Base-by-base conservation (phyloP, 2,329 filamentous ascomycete species). In the Fusarium dlaminii region DNA sequence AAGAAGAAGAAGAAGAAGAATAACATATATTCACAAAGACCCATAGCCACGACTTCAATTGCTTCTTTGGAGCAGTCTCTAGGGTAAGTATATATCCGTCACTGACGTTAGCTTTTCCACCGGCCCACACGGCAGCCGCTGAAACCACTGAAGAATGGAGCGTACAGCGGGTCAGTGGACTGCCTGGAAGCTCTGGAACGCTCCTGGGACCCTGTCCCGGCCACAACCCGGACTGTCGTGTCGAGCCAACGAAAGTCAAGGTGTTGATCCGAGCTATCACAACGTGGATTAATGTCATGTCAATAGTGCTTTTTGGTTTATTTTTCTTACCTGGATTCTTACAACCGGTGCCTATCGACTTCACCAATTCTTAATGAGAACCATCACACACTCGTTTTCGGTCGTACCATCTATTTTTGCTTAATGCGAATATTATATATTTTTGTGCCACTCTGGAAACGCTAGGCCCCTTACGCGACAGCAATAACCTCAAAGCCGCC, bases 201-300 rank as follows among this genome's bases (percentile, higher is more conserved):
- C 61, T 27, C 45, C n/a, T 30, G 43, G 61, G 32, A 58, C 56
- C 66, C 36, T 68, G 64, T 37, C 36, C 63, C 32, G 24, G 66
- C 49, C 43, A 43, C 32, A 54, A 55, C 56, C 46, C 51, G 43
- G 37, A 32, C 60, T 67, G 56, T 57, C 40, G 52, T 49, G 58
- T 54, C 63, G 39, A 72, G 70, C 70, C 70, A 73, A 69, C 69
- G 55, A 56, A 57, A 73, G 51, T 43, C 57, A 60, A 73, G 60
- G 48, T 74, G 58, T 40, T 74, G 58, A 71, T 62, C 59, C 60
- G 45, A 73, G 72, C 59, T 74, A 76, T 77, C 69, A 72, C 73
- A 75, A 78, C 75, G 61, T 71, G 73, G 73, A 69, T 66, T 49
- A 74, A 70, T 75, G 72, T 65, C 68, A 75, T 70, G 62, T 73